Conservation (phyloP, 1,139 yeast species). For the Debaryomycetaceae sp. region DNA sequence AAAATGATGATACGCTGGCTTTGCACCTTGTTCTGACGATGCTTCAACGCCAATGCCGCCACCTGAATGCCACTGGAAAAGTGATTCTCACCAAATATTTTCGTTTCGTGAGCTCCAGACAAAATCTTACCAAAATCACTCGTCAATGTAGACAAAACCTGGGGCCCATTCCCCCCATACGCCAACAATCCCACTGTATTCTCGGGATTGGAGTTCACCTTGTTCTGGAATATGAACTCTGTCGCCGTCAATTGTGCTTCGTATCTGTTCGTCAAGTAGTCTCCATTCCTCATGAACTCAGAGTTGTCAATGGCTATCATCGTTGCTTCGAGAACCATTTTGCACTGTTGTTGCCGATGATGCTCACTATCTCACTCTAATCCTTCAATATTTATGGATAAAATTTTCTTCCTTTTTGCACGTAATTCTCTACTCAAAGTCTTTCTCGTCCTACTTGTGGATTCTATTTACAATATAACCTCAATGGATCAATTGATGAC, state of each 20-base stretch:
- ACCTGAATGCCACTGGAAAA: conserved; percentile 87
- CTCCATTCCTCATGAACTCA: conserved; percentile 95
- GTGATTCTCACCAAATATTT: conserved; percentile 66
- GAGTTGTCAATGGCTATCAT: conserved; percentile 95
- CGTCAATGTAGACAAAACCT: conserved; percentile 84
- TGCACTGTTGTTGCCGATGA: not conserved
- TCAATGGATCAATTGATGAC: not conserved
- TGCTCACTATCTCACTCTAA: not conserved
- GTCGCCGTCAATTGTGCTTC: conserved; percentile 95
- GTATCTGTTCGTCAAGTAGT: conserved; percentile 82
- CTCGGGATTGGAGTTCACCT: conserved; percentile 88
- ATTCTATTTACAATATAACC: not conserved
- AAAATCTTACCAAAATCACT: conserved; percentile 83
- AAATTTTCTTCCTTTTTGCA: not conserved
- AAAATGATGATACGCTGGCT: conserved; percentile 87
- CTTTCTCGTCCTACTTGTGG: not conserved
- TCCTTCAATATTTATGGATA: not conserved
- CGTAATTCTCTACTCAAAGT: not conserved
- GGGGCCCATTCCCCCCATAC: conserved; percentile 82
- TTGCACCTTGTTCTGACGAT: conserved; percentile 92
- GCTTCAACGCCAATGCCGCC: conserved; percentile 95
- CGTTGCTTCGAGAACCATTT: conserved; percentile 92
- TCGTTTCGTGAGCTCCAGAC: conserved; percentile 83
- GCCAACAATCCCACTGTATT: conserved; percentile 89
- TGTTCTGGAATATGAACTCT: conserved; percentile 80